Base-by-base conservation (phyloP, 176 grass and related monocot genomes). In the Tillandsia leiboldiana region DNA sequence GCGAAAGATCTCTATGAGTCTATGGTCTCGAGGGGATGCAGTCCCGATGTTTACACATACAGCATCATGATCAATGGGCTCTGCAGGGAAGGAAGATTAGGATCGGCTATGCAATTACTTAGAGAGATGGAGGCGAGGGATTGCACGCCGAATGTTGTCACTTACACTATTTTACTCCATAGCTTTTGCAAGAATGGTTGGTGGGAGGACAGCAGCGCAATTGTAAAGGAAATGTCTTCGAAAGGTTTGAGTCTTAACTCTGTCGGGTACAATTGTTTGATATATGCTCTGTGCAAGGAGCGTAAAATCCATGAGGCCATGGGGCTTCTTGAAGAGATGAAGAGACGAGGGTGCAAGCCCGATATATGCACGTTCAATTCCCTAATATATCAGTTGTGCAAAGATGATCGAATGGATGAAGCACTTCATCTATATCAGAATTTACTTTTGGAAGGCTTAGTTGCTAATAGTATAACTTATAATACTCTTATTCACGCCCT, bases 361-460 rank as follows among this genome's bases (percentile, higher is more conserved):
- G 93, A 92, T 80, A 79, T 87, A 78, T 90, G 85, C 83, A 87
- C 81, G 1, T 92, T 83, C 59, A 97, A 89, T 87, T 80, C 89
- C 65, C 70, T 97, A 76, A 87, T 97, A 49, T 83, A 69, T 70
- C 89, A 89, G 80, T 54, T 97, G 12, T 97, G 93, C 65, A 77
- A 75, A 13, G 68, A 68, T 62, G 73, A 83, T 51, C 77, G 58
- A 83, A 90, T 85, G 52, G 83, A 97, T 53, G 86, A 83, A 61
- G 93, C 89, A 12, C 71, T 79, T 14, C 14, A 76, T 72, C 56
- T 92, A 13, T 97, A 83, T 75, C 51, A 85, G 66, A 87, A 90
- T 70, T 73, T 92, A 72, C 71, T 90, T 68, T 70, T 84, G 26
- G 79, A 87, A 78, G 86, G 93, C 63, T 66, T 92, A 65, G 71